A percentile compares a stretch with the other conserved stretches of the same genome.
These are phyloP conservation scores for Cystobasidium ongulense DNA, from an alignment of 768 basidiomycete genomes.

Conservation along the genomic window DNA sequence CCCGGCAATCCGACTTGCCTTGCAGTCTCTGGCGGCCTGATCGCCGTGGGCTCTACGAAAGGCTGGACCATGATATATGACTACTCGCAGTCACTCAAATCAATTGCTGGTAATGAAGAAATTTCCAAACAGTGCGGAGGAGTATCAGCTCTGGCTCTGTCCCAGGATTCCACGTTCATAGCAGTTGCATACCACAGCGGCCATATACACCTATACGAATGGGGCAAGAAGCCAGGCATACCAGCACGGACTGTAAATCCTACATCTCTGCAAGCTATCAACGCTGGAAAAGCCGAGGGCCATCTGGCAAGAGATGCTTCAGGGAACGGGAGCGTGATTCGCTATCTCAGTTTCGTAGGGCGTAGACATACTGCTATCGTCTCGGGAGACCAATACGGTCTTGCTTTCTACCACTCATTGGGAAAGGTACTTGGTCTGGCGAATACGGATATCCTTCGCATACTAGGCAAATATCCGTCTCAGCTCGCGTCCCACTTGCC, in stretches of 20 bases:
- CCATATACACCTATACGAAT: constrained; percentile 74
- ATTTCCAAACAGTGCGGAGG: constrained; percentile 60
- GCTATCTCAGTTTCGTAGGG: constrained; percentile 76
- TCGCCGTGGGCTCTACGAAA: constrained; percentile 76
- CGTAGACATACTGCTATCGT: constrained; percentile 86
- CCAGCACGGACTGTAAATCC: constrained; percentile 61
- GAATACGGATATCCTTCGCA: constrained; percentile 83
- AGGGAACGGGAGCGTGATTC: constrained; percentile 60
- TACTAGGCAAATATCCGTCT: constrained; percentile 81
- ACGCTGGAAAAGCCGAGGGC: constrained; percentile 74
- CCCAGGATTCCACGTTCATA: constrained; percentile 86
- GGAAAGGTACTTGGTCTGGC: constrained; percentile 92
- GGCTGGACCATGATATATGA: constrained; percentile 78
- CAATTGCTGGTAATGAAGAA: constrained; percentile 64
- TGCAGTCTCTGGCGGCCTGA: constrained; percentile 66
- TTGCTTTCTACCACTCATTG: constrained; percentile 89
- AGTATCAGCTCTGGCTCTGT: constrained; percentile 81
- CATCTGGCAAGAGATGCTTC: constrained; percentile 51
- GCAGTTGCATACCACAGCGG: constrained; percentile 80
- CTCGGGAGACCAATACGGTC: constrained; percentile 76
- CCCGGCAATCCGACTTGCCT: constrained; percentile 68
- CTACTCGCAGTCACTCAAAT: constrained; percentile 75
- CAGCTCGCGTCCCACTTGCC: constrained; percentile 38
- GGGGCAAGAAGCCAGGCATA: constrained; percentile 55
- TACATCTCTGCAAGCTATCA: constrained; percentile 58